phyloP scores from a whole-genome alignment of 371 early-diverging fungal species.

The Saksenaea vasiformis region DNA sequence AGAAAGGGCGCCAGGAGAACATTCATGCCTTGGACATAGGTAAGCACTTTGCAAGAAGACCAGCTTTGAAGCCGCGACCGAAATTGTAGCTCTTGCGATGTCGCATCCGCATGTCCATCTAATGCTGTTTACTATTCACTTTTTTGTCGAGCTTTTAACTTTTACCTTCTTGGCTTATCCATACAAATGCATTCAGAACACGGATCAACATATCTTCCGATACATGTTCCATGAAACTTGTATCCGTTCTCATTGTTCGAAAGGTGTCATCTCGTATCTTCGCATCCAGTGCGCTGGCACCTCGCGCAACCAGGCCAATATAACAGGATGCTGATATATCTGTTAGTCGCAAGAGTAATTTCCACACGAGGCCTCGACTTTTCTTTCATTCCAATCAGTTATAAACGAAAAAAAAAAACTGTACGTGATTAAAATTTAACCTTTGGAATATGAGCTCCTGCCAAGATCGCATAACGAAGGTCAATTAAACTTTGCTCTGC shows the following conservation, averaged over 20 bases:
- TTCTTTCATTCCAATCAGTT: background rate
- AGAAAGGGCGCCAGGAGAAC: constrained; percentile 91
- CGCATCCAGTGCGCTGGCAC: constrained; percentile 69
- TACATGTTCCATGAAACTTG: constrained; percentile 70
- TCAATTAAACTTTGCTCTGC: constrained; percentile 25
- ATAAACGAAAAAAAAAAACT: background rate
- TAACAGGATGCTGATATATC: constrained; percentile 79
- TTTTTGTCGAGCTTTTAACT: background rate
- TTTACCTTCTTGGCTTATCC: constrained; percentile 57
- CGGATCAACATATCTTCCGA: constrained; percentile 79
- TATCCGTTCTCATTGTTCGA: constrained; percentile 85
- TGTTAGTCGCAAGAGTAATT: constrained; percentile 78
- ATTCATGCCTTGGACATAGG: constrained; percentile 97
- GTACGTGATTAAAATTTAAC: constrained; percentile 10
- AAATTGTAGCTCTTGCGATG: constrained; percentile 20
- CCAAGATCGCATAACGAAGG: constrained; percentile 17
- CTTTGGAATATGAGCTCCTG: constrained; percentile 22
- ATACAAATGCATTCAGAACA: constrained; percentile 87
- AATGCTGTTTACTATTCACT: background rate
- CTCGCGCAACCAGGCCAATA: constrained; percentile 66
- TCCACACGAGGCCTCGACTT: constrained; percentile 72
- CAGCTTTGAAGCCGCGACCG: constrained; percentile 7
- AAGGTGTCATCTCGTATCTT: constrained; percentile 93
- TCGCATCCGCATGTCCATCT: constrained; percentile 13
- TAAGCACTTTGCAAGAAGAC: constrained; percentile 40